Percentiles rank a stretch among this genome's conserved stretches.
These are phyloP conservation scores for Leucocoprinus leucothites DNA, from an alignment of 768 basidiomycete species.

Conservation along the genomic window DNA sequence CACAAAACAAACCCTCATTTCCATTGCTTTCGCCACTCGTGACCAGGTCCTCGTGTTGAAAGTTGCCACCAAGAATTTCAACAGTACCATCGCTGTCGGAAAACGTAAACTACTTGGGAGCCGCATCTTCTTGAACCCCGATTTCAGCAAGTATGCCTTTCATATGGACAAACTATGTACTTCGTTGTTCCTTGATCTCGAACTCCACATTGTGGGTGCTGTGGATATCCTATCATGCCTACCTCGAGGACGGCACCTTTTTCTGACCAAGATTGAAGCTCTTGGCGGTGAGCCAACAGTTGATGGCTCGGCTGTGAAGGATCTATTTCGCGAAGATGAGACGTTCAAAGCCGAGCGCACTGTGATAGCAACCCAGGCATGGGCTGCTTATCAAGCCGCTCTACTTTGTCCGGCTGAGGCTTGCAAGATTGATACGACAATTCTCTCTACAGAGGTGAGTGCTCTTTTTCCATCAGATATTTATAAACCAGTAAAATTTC, in stretches of 20 bases:
- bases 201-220: slow-evolving; percentile 15
- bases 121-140: too few species aligned
- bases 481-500: slow-evolving; percentile 15
- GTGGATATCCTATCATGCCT: slow-evolving; percentile 4
- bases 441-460: slow-evolving; percentile 26
- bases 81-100: too few species aligned
- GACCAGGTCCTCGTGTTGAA: too few species aligned
- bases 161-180: too few species aligned
- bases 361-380: slow-evolving; percentile 38
- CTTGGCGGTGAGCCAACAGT: slow-evolving; percentile 35
- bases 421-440: slow-evolving; percentile 23
- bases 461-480: background rate
- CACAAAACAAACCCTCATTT: too few species aligned
- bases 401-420: slow-evolving; percentile 13
- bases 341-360: slow-evolving; percentile 9
- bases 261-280: slow-evolving; percentile 28
- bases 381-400: slow-evolving; percentile 38
- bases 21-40: too few species aligned
- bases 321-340: slow-evolving; percentile 29
- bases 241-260: slow-evolving; percentile 24
- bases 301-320: slow-evolving; percentile 20
- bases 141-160: too few species aligned
- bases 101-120: too few species aligned
- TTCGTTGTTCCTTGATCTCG: too few species aligned
- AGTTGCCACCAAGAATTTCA: too few species aligned